Base-by-base conservation (phyloP, 1,139 yeast genomes). In the Arxiozyma slooffiae region DNA sequence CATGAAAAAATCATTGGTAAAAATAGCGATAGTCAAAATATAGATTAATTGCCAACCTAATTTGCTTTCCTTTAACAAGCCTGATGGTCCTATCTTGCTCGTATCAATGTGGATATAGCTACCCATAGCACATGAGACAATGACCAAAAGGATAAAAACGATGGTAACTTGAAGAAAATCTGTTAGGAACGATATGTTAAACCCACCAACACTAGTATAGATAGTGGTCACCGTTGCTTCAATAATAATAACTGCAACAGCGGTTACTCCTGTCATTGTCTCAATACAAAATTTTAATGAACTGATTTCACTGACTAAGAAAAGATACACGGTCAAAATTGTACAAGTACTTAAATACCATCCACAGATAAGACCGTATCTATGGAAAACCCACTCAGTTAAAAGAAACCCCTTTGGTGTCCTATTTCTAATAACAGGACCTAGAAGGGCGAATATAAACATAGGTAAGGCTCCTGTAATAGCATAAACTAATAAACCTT, bases 381-480 rank as follows among this genome's bases (percentile, higher is more conserved):
- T 74, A 43, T 79, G 80, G 62, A 87, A 77, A 16, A 87, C 94
- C 97, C 97, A 90, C 65, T 89, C 96, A n/a, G 96, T 87, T 57
- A 90, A 72, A 41, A 90, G 88, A 64, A 90, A 90, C 5, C 97
- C 97, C 9, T 85, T 81, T 0, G 97, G 97, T 61, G 96, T 86
- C 58, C 78, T 78, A 54, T 72, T 77, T 58, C 96, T 75, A 55
- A 90, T 83, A 14, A 81, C 66, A 0, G 97, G 97, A 0, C 97
- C 97, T 52, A 86, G 71, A 49, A 78, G 75, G 0, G 95, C 89
- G 71, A 90, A 90, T 20, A 88, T 70, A 55, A 86, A 72, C 68
- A 90, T 82, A 3, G 97, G 97, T 47, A 89, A 67, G 1, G 96
- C 82, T 37, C 96, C 94, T 38, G 84, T 71, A n/a, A 87, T 60